Evolutionary conservation across 768 basidiomycete species (phyloP), one percentile per base, ranked within the genome.

Genomic region (Trametes maxima): DNA sequence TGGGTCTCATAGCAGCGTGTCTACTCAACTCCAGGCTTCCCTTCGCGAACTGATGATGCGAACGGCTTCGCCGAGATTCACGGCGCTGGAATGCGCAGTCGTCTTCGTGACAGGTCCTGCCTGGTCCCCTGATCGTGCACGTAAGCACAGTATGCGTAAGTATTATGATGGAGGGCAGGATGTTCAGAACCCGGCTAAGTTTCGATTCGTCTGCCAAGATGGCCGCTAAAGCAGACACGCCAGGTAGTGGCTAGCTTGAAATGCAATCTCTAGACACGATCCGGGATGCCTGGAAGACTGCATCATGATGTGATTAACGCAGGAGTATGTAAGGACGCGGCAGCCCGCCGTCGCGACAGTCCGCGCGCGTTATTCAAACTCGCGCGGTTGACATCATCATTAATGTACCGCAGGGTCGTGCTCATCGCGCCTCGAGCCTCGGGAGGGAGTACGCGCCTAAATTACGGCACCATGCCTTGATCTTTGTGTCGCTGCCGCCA

Each of bases 401-500:
- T 21, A 10, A 50, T 33, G 47, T 16, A 39, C 35, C 13, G n/a
- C 28, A 21, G 28, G 19, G 21, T 24, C 45, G 47, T 22, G 37
- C 17, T 46, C 42, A 48, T 49, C 33, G 54, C 33, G 48, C 28
- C 51, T 25, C 47, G 42, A 37, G 40, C 44, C 21, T 49, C 40
- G 28, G 43, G 36, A 37, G 11, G 28, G 42, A 8, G 33, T 44
- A 48, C 47, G 65, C 65, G 65, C 56, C 54, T 51, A 40, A 37
- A 25, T 58, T 67, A 60, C 66, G 66, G 66, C 66, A 67, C 65
- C 33, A 67, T 37, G 65, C n/a, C 56, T 42, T 61, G 66, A 67
- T 58, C 66, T 42, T 67, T 67, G 66, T 67, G 66, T 64, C 66
- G 66, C 53, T 53, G 50, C 55, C 57, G 66, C 62, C 66, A 63